Evolutionary conservation across 306 rosid genomes (phyloP).

Genomic region (Casuarina glauca): DNA sequence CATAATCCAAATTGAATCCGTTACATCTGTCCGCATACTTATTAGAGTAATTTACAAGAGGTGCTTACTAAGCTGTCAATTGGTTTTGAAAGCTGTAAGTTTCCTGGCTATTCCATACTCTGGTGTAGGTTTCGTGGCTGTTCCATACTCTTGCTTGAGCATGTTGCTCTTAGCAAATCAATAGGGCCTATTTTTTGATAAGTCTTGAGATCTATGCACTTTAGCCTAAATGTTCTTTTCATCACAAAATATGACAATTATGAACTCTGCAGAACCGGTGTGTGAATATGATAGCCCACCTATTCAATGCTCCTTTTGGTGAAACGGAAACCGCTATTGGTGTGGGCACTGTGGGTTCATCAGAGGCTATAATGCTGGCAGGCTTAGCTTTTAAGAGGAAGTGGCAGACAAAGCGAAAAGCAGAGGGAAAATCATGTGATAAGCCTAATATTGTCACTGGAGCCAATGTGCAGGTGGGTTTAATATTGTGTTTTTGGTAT

Average conservation of each 20-base stretch:
- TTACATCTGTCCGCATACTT: neutral
- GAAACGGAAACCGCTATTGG: conserved; percentile 72
- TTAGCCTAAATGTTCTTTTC: neutral
- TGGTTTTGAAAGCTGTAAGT: neutral
- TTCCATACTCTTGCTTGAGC: too few relatives aligned
- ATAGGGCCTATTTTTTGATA: neutral
- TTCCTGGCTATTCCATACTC: neutral
- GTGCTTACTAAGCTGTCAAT: neutral
- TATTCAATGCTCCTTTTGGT: conserved; percentile 70
- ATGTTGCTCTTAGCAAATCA: neutral
- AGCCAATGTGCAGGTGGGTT: conserved; percentile 81
- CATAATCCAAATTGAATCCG: too few relatives aligned
- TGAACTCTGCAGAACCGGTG: conserved; percentile 69
- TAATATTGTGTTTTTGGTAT: neutral
- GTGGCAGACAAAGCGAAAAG: conserved; percentile 79
- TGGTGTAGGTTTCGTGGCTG: too few relatives aligned
- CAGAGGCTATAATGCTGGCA: conserved; percentile 95
- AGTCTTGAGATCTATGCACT: neutral
- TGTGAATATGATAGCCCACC: conserved; percentile 86
- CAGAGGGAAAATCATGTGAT: conserved; percentile 68
- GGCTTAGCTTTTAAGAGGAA: conserved; percentile 88
- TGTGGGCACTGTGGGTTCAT: conserved; percentile 91
- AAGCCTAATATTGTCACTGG: conserved; percentile 95
- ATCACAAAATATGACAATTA: neutral
- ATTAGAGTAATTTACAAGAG: neutral